phyloP scores from a whole-genome alignment of 768 basidiomycete species.

The Mycena albidolilacea region DNA sequence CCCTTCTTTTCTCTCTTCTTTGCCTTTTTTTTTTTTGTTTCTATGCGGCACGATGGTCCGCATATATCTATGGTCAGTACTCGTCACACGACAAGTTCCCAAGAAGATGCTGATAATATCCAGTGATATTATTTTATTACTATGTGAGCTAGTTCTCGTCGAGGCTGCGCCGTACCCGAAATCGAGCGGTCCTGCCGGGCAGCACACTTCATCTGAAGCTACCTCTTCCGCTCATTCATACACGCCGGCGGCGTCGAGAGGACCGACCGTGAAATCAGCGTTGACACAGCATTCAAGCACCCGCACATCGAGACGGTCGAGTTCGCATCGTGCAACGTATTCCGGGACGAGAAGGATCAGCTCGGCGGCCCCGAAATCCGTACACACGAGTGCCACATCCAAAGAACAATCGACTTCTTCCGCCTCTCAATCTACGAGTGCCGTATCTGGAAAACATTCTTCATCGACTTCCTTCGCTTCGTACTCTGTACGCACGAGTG shows the following conservation, averaged over 20 bases:
- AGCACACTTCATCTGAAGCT: background rate
- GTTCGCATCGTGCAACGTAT: background rate
- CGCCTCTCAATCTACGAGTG: too few species aligned
- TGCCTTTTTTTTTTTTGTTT: background rate
- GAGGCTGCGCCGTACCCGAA: background rate
- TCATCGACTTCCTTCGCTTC: too few species aligned
- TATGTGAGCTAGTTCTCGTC: background rate
- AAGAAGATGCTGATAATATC: background rate
- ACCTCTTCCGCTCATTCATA: background rate
- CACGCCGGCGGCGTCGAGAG: background rate
- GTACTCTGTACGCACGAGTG: too few species aligned
- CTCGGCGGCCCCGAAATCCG: background rate
- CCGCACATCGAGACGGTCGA: background rate
- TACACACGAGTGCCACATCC: background rate
- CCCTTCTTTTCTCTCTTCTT: background rate
- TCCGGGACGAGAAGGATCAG: background rate
- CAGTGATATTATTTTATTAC: background rate
- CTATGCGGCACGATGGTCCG: constrained; percentile 17
- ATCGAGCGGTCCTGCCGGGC: background rate
- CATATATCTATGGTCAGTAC: background rate
- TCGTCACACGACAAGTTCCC: background rate
- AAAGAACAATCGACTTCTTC: too few species aligned
- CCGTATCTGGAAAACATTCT: background rate
- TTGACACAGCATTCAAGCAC: background rate
- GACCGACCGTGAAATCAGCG: background rate